A percentile compares a stretch with the other conserved stretches of the same genome.
Conservation (phyloP, 2,329 filamentous ascomycete genomes). For the Arachnopeziza araneosa region DNA sequence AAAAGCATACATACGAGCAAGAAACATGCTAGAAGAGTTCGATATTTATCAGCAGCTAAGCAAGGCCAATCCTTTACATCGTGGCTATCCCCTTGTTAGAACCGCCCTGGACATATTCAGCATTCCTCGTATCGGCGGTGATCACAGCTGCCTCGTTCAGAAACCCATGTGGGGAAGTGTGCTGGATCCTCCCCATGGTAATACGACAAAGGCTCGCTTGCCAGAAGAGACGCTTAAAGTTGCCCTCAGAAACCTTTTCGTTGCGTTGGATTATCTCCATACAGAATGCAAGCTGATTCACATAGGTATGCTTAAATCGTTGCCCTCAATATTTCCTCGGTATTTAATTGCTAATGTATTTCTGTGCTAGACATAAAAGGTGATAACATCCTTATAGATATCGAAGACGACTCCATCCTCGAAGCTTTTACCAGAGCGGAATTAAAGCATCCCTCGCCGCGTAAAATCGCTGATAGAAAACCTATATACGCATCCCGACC, state of each 20-base stretch:
- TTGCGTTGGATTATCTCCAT: constrained; percentile 24
- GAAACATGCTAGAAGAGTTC: background rate
- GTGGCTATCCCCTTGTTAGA: background rate
- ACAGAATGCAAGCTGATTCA: constrained; percentile 22
- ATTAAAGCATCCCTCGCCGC: constrained; percentile 17
- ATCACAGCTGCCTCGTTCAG: constrained; percentile 21
- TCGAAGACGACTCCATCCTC: constrained; percentile 28
- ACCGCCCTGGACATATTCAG: background rate
- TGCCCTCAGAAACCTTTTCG: constrained; percentile 11
- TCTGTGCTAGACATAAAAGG: constrained; percentile 28
- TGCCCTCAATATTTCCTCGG: too few species aligned
- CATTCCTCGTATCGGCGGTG: background rate
- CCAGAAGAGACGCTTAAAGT: constrained; percentile 15
- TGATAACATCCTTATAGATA: constrained; percentile 30
- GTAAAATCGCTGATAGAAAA: constrained; percentile 26
- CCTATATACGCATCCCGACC: constrained; percentile 13
- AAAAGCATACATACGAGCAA: background rate
- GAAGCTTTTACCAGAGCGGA: constrained; percentile 22
- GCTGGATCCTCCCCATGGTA: too few species aligned
- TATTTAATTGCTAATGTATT: background rate
- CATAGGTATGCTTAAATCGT: constrained; percentile 16
- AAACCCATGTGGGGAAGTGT: too few species aligned
- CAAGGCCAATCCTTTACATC: background rate
- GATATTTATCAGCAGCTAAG: background rate
- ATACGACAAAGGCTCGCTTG: constrained; percentile 13